Conservation (phyloP, 192 early-diverging fungal species). For the Podila epigama region DNA sequence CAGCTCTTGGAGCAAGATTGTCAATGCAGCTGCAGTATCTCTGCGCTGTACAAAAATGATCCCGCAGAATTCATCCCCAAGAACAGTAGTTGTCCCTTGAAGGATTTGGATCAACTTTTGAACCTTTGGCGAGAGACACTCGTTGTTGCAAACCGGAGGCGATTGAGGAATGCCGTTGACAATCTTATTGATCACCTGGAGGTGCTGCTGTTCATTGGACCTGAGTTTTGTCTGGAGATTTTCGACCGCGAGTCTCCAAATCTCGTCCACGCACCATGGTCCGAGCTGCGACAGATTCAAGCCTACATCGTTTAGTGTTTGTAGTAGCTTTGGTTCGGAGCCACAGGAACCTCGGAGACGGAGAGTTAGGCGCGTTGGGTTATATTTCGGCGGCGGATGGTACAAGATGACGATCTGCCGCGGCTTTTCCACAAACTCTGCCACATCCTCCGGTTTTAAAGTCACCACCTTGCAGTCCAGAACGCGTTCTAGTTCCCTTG, state of each 20-base stretch:
- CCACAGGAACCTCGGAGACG: constrained; percentile 46
- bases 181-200: constrained; percentile 13
- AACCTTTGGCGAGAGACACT: constrained; percentile 73
- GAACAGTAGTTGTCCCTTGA: not conserved
- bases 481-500: constrained; percentile 60
- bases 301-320: constrained; percentile 46
- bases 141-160: not conserved
- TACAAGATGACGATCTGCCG: constrained; percentile 59
- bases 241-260: constrained; percentile 64
- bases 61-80: constrained; percentile 72
- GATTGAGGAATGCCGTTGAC: constrained; percentile 14
- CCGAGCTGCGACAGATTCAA: constrained; percentile 69
- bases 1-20: constrained; percentile 67
- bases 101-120: constrained; percentile 70
- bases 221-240: constrained; percentile 40
- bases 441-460: constrained; percentile 43
- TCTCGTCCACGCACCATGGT: constrained; percentile 79
- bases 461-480: constrained; percentile 68
- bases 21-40: constrained; percentile 66
- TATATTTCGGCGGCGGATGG: constrained; percentile 51
- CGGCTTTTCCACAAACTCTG: constrained; percentile 49
- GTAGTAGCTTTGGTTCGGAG: constrained; percentile 44
- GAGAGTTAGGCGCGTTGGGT: constrained; percentile 51
- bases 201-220: not conserved
- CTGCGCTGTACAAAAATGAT: constrained; percentile 88